Evolutionary conservation across 345 rosid species (phyloP).

Genomic region (Eucalyptus tenuipes): DNA sequence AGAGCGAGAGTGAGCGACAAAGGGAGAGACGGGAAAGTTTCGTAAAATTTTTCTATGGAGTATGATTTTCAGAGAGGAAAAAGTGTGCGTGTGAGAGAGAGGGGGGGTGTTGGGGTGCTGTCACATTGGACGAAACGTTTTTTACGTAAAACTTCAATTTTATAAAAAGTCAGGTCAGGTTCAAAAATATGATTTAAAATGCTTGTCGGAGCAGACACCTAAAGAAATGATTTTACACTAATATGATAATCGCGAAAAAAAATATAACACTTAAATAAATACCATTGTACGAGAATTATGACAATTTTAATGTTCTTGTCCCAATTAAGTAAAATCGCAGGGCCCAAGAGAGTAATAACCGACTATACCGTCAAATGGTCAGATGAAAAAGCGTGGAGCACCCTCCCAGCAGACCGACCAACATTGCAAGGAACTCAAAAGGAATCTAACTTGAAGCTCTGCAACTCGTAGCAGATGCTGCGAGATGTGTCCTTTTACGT

Average conservation of each 20-base stretch:
- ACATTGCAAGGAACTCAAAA: neutral
- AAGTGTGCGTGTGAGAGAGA: neutral
- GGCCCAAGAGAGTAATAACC: neutral
- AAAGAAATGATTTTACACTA: too few relatives aligned
- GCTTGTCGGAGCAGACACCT: rapidly evolving
- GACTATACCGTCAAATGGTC: neutral
- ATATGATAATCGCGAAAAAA: too few relatives aligned
- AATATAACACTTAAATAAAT: too few relatives aligned
- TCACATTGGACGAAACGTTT: too few relatives aligned
- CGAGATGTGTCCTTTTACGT: neutral
- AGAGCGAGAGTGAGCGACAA: neutral
- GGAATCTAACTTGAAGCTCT: neutral
- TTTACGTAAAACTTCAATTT: neutral
- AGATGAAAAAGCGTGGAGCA: neutral
- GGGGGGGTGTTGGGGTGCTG: rapidly evolving
- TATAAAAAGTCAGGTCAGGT: neutral
- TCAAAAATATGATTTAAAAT: too few relatives aligned
- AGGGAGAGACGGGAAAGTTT: neutral
- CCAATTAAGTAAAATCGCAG: neutral
- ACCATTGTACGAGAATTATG: rapidly evolving
- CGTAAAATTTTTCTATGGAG: rapidly evolving
- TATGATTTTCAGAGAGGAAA: neutral
- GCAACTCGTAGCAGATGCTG: neutral
- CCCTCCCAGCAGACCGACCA: neutral
- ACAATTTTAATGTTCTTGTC: too few relatives aligned